Conservation (phyloP, 192 early-diverging fungal genomes). For the Backusella tuberculispora region DNA sequence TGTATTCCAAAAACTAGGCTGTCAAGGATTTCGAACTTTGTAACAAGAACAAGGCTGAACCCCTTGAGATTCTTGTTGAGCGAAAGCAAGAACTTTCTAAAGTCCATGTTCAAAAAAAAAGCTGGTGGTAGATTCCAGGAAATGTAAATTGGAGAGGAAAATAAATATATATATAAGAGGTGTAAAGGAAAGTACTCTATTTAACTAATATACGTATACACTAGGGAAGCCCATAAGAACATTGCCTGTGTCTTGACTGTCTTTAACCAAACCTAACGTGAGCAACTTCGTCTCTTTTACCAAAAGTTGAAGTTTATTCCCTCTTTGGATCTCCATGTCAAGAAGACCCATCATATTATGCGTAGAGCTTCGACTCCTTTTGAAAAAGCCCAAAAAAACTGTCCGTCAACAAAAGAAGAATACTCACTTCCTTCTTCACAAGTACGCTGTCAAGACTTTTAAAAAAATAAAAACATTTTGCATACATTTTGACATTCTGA, state of each 20-base stretch:
- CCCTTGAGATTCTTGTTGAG: conserved; percentile 89
- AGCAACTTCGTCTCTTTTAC: conserved; percentile 88
- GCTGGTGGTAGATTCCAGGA: conserved; percentile 84
- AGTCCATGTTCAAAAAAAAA: conserved; percentile 94
- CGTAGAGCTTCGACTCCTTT: conserved; percentile 88
- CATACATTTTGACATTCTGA: background rate
- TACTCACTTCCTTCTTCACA: conserved; percentile 87
- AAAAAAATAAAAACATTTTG: conserved; percentile 11
- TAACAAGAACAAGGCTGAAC: conserved; percentile 91
- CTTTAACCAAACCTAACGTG: conserved; percentile 91
- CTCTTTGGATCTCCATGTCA: conserved; percentile 94
- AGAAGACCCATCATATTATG: conserved; percentile 96
- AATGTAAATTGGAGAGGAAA: conserved; percentile 59
- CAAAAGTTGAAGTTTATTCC: conserved; percentile 94
- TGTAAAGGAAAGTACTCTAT: background rate
- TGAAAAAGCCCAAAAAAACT: conserved; percentile 81
- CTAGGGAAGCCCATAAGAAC: conserved; percentile 85
- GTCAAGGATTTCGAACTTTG: conserved; percentile 94
- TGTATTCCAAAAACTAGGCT: conserved; percentile 55
- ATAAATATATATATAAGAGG: background rate
- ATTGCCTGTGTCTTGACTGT: conserved; percentile 96
- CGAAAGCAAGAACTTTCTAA: conserved; percentile 93
- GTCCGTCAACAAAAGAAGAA: conserved; percentile 88
- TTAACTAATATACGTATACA: background rate
- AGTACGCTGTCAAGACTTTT: conserved; percentile 89